Evolutionary conservation across 1,284 basidiomycete species (phyloP).

Genomic region (Moesziomyces globuligerus): DNA sequence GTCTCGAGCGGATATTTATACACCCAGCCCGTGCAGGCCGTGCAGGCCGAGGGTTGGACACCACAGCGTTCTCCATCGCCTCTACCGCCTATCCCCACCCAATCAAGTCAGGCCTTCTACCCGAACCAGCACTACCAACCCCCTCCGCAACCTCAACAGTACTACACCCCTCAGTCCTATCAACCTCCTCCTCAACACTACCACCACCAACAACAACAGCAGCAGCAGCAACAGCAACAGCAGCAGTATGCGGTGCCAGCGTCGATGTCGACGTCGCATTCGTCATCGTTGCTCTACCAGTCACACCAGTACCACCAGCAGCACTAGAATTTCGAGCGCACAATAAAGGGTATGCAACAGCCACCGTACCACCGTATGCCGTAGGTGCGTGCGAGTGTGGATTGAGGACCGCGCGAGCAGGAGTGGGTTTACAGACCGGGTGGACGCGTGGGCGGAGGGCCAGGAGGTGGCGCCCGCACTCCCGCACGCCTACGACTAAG

Average conservation of each 20-base stretch:
- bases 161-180: slow-evolving; percentile 5
- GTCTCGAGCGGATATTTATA: slow-evolving; percentile 37
- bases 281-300: slow-evolving; percentile 20
- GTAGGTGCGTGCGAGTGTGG: not conserved
- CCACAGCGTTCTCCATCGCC: slow-evolving; percentile 27
- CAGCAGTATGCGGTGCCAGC: slow-evolving; percentile 1
- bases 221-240: not conserved
- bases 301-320: slow-evolving; percentile 14
- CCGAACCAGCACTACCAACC: too few relatives aligned
- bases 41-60: slow-evolving; percentile 4
- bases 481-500: not conserved
- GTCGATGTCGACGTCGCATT: slow-evolving; percentile 2
- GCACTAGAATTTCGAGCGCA: slow-evolving; percentile 14
- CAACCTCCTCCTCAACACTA: slow-evolving; percentile 1
- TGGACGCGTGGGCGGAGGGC: slow-evolving; percentile 36
- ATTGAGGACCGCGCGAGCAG: not conserved
- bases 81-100: slow-evolving; percentile 30
- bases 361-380: too few relatives aligned
- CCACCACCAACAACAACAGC: slow-evolving; percentile 5
- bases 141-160: too few relatives aligned
- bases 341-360: not conserved
- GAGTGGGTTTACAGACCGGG: slow-evolving; percentile 27
- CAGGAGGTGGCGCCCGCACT: slow-evolving; percentile 29
- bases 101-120: too few relatives aligned
- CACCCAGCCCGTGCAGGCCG: slow-evolving; percentile 5